Percentiles rank a stretch among this genome's conserved stretches.
Conservation (phyloP, 148 eudicot genomes). For the Suaeda aralocaspica region DNA sequence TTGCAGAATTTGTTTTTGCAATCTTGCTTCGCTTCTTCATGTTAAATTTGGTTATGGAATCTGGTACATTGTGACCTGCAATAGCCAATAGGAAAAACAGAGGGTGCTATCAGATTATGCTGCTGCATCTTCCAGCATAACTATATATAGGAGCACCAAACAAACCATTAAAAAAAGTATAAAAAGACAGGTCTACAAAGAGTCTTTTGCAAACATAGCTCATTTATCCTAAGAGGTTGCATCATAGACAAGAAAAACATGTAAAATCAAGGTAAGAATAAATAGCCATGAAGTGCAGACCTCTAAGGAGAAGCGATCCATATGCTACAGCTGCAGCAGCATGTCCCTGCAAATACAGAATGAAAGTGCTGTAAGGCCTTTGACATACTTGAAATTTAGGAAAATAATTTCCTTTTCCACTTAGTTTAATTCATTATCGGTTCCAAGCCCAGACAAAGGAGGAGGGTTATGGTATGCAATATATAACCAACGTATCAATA, state of each 20-base stretch:
- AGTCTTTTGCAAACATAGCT: not conserved
- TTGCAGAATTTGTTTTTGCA: conserved; percentile 28
- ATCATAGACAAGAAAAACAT: not conserved
- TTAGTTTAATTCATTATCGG: no score
- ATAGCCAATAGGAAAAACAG: not conserved
- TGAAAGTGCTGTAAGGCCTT: not conserved
- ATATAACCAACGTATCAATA: no score
- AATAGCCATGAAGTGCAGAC: conserved; percentile 26
- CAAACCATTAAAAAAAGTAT: not conserved
- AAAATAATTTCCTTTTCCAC: not conserved
- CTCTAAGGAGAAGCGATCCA: conserved; percentile 83
- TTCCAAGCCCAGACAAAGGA: no score
- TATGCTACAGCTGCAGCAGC: conserved; percentile 92
- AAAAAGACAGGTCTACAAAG: not conserved
- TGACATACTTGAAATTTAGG: not conserved
- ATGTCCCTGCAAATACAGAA: conserved; percentile 62
- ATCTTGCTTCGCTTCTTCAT: conserved; percentile 40
- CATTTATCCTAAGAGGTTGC: not conserved
- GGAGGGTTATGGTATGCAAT: no score
- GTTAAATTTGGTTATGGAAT: conserved; percentile 51
- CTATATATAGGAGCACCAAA: not conserved
- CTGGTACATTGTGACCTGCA: conserved; percentile 66
- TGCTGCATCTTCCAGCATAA: not conserved
- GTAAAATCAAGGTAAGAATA: not conserved
- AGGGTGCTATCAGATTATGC: not conserved